Base-by-base conservation (phyloP, 2,329 filamentous ascomycete genomes). In the Arthrobotrys sphaeroides region DNA sequence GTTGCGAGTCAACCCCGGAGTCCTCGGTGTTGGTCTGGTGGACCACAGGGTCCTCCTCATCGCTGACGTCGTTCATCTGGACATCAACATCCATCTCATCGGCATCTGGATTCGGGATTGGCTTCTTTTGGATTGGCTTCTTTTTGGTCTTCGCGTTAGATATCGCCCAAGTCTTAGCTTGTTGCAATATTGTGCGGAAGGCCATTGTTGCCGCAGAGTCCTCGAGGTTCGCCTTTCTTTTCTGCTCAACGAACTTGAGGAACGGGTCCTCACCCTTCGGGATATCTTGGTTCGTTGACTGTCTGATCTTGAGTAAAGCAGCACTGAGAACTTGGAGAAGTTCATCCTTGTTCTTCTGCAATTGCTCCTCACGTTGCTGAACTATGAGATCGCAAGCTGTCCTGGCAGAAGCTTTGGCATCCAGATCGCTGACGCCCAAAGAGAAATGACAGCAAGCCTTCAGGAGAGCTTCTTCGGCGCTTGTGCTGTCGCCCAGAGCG, bases 401-500 rank as follows among this genome's bases (percentile, higher is more conserved):
- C 69, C 2, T 78, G 78, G 72, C 72, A 3, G 57, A 51, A 2
- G 72, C 72, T 7, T 53, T 28, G 13, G 31, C 26, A 31, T 31
- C 33, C 7, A 75, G 26, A 6, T 51, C 33, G 16, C 60, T 57
- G 3, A 77, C 26, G 18, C 67, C 61, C 1, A 72, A 13, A 80
- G 79, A 24, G 81, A 84, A 82, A 26, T 82, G 80, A 45, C 83
- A 81, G 78, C 83, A 80, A 77, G 85, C 78, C 79, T 85, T 87
- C 0, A 87, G 79, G n/a, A 89, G 80, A 0, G 86, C 86, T 73
- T 87, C 86, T 78, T 88, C 85, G 0, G 85, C 83, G 1, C 83
- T 84, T 1, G 80, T 77, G 9, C 84, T 85, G 9, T 81, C 83
- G n/a, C 82, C 82, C 4, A 88, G 80, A 9, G 85, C 84, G 4